Evolutionary conservation across 2,329 filamentous ascomycete genomes (phyloP), one percentile per base, ranked within the genome.

Genomic region (Fusarium sororula): DNA sequence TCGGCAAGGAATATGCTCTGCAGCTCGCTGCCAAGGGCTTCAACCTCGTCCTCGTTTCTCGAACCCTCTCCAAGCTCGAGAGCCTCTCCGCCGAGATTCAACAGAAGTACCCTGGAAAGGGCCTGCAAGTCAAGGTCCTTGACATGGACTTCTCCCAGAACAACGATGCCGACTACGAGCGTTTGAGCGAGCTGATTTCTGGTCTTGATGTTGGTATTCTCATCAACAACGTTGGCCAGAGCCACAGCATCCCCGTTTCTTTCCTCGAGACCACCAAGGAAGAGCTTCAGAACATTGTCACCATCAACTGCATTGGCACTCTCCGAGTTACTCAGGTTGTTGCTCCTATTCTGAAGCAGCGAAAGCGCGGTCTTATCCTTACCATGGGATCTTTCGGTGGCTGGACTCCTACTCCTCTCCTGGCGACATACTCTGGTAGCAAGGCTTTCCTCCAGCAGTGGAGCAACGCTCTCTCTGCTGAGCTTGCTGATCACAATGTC

Each of bases 381-480:
- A 99, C 96, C 66, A 98, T 99, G 95, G 96, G 96, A 53, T 98
- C 95, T 17, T 97, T 98, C 81, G 96, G 93, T 71, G 97, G 96
- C 75, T 92, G 97, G 84, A 90, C 96, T 70, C 96, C 96, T 13
- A 98, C 94, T 2, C 95, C 97, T 11, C 91, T 96, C 62, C 89
- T 99, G 50, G 96, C 96, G 18, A 98, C 96, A 7, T 99, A 99
- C 88, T 97, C 94, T 50, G 96, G 96, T 75, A 96, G 93, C 90
- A 99, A 99, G 86, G 96, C 96, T 3, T 99, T 99, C 89, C 88
- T 99, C 55, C 96, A 98, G 84, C 92, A 97, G 80, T 99, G 96
- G 96, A 98, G 93, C 75, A 93, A 91, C 11, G 91, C 96, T 17
- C 89, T 99, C 20, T 93, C 92, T 2, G 90, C 92, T 20, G 96